Evolutionary conservation across 768 basidiomycete species (phyloP).

Genomic region (Pleurotus tuber-regium): DNA sequence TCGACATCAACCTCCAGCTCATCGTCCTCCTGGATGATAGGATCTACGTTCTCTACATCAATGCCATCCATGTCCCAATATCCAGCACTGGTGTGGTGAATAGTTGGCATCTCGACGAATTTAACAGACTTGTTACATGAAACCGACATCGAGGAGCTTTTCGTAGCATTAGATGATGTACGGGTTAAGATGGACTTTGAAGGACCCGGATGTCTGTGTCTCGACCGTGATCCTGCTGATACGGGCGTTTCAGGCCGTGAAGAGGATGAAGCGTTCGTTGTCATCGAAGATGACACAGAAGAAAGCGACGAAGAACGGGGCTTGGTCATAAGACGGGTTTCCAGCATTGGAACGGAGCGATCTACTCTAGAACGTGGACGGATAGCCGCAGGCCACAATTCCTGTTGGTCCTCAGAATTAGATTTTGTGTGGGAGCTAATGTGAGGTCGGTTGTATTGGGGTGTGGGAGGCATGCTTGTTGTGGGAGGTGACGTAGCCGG

Average conservation of each 20-base stretch:
- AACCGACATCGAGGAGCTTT: conserved; percentile 22
- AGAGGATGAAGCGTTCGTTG: conserved; percentile 4
- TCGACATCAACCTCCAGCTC: conserved; percentile 8
- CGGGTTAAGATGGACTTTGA: conserved; percentile 48
- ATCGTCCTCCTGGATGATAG: conserved; percentile 13
- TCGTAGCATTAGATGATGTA: conserved; percentile 36
- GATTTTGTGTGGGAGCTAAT: conserved; percentile 19
- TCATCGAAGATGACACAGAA: conserved; percentile 21
- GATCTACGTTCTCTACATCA: conserved; percentile 6
- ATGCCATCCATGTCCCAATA: conserved; percentile 25
- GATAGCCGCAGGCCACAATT: conserved; percentile 38
- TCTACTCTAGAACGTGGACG: conserved; percentile 33
- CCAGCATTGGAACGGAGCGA: conserved; percentile 29
- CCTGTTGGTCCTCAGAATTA: conserved; percentile 13
- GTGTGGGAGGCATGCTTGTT: conserved; percentile 26
- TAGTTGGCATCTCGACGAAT: conserved; percentile 63
- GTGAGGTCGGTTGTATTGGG: conserved; percentile 25
- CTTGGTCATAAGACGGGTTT: conserved; percentile 22
- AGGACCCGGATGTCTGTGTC: conserved; percentile 1
- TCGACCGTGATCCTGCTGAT: background rate
- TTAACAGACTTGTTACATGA: conserved; percentile 56
- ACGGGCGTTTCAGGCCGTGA: conserved; percentile 3
- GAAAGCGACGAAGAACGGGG: conserved; percentile 27
- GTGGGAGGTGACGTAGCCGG: conserved; percentile 24
- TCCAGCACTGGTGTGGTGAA: conserved; percentile 44